These are phyloP conservation scores for Leccinum fibrillosum DNA, from an alignment of 768 basidiomycete species.

Conservation along the genomic window DNA sequence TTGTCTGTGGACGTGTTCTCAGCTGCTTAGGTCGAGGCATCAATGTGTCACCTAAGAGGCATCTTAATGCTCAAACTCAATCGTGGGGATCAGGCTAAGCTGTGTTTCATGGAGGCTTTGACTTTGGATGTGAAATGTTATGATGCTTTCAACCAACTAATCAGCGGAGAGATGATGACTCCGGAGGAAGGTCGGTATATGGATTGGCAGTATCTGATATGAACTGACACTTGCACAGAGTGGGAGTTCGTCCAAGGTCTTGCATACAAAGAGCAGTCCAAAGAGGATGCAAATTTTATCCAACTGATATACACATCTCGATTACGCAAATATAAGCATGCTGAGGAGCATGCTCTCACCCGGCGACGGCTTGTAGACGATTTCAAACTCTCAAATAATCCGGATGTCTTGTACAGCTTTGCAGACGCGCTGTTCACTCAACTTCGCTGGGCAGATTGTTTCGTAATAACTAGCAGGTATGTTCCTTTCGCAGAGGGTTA, in stretches of 20 bases:
- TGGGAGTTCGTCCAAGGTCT: slow-evolving; percentile 94
- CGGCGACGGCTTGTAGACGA: slow-evolving; percentile 78
- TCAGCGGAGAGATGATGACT: slow-evolving; percentile 94
- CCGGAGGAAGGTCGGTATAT: slow-evolving; percentile 83
- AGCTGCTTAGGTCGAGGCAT: slow-evolving; percentile 81
- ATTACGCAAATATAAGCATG: slow-evolving; percentile 86
- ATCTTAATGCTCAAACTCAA: slow-evolving; percentile 93
- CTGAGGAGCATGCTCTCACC: slow-evolving; percentile 75
- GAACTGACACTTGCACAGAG: slow-evolving; percentile 48
- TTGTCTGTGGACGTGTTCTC: neutral
- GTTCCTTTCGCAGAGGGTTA: neutral
- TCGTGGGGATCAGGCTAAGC: slow-evolving; percentile 86
- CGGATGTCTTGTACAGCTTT: slow-evolving; percentile 86
- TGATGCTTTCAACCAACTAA: slow-evolving; percentile 87
- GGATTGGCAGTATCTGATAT: neutral
- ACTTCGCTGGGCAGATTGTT: slow-evolving; percentile 95
- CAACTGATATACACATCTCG: slow-evolving; percentile 90
- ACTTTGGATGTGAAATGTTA: slow-evolving; percentile 95
- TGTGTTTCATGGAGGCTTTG: slow-evolving; percentile 94
- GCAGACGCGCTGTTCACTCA: slow-evolving; percentile 87
- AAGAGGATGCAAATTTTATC: slow-evolving; percentile 88
- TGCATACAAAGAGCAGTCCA: slow-evolving; percentile 76
- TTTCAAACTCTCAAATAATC: slow-evolving; percentile 84
- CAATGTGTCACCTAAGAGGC: slow-evolving; percentile 94
- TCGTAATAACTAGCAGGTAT: slow-evolving; percentile 78